Base-by-base conservation (phyloP, 2,329 filamentous ascomycete species). In the Pseudonectria buxi region DNA sequence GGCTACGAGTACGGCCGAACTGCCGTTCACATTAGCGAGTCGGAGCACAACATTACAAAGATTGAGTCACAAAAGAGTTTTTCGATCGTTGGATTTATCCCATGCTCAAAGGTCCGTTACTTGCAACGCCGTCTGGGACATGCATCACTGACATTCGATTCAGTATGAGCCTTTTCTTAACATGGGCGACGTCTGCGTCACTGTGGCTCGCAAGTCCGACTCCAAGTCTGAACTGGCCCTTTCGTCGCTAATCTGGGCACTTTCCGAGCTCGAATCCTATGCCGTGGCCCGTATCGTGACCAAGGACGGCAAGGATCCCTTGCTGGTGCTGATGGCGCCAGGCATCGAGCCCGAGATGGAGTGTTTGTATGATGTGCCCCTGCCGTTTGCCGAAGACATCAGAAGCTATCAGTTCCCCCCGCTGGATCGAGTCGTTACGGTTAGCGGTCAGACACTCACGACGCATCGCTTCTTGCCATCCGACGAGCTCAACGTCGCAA, bases 1-100 rank as follows among this genome's bases (percentile, higher is more conserved):
- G 92, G 92, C 0, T 98, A 90, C 53, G 81, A 87, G 53, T 98
- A 98, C 56, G 92, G 92, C 30, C 76, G 88, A 37, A 95, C 90
- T 1, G 87, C 86, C 3, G 90, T 98, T 2, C 81, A 84, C 47
- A 95, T 98, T 47, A 86, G 78, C 46, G 81, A 89, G 49, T 83
- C 83, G 1, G 90, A 98, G 51, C 75, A 83, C 57, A 87, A 89
- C 47, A 79, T 95, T 38, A 94, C 87, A n/a, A 88, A 84, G 45
- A 71, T 95, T 24, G 82, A 94, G 51, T 92, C 87, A 0, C 61
- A 66, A 9, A 81, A 83, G 39, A 72, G 74, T 7, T 78, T 96
- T 38, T 81, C 87, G 4, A 82, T 98, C 28, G 67, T 98, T 33
- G 92, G 92, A 0, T 98, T 98, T 51, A 76, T 96, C 22, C 76